Evolutionary conservation across 2,329 filamentous ascomycete species (phyloP).

Genomic region (Venturia nashicola): DNA sequence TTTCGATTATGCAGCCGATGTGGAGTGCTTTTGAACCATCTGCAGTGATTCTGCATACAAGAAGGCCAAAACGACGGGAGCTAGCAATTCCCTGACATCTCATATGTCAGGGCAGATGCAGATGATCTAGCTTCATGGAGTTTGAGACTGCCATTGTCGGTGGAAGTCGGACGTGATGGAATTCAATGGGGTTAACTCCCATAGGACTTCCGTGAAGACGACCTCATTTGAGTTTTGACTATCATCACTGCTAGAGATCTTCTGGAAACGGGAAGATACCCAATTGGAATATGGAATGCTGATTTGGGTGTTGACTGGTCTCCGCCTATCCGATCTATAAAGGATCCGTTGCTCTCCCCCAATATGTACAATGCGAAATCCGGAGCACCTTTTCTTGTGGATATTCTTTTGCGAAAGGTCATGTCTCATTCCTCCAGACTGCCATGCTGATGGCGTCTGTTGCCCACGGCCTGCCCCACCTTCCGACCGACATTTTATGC

Average conservation of each 20-base stretch:
- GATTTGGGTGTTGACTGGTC: neutral
- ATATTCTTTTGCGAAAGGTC: neutral
- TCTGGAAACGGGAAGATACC: neutral
- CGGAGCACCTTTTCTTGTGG: neutral
- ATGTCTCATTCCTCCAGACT: neutral
- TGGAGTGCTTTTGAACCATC: neutral
- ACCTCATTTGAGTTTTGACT: neutral
- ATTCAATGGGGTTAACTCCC: too few species aligned
- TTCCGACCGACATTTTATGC: neutral
- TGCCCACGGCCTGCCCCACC: neutral
- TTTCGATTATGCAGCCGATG: neutral
- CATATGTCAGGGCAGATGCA: neutral
- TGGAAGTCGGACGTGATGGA: too few species aligned
- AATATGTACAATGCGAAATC: neutral
- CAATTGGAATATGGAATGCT: neutral
- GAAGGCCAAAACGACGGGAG: neutral
- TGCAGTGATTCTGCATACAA: neutral
- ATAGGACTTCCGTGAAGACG: too few species aligned
- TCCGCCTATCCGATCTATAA: neutral
- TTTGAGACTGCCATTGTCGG: neutral
- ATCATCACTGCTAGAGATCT: neutral
- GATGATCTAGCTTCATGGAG: neutral
- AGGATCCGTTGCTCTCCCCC: neutral
- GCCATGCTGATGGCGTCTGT: neutral
- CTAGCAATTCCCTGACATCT: neutral